A percentile compares a stretch with the other conserved stretches of the same genome.
These are phyloP conservation scores for Alternaria novae-zelandiae DNA, from an alignment of 2,329 filamentous ascomycete genomes.

Conservation along the genomic window DNA sequence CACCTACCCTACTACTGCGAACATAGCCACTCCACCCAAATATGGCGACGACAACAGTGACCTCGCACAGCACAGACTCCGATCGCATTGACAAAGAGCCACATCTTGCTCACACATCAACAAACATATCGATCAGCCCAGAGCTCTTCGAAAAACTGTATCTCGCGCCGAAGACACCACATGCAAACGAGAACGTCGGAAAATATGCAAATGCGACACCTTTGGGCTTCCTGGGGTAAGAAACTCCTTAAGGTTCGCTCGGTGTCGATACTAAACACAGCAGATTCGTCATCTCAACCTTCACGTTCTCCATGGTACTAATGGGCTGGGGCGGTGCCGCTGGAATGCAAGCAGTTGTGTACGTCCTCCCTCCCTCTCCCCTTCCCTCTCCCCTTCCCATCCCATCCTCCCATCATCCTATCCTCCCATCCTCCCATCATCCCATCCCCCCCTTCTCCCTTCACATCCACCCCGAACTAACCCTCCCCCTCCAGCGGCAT, in stretches of 20 bases:
- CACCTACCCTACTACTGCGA: too few relatives aligned
- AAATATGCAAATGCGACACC: slow-evolving; percentile 37
- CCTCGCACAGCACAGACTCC: slow-evolving; percentile 11
- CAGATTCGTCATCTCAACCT: slow-evolving; percentile 50
- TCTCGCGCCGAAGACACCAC: slow-evolving; percentile 32
- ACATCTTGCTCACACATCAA: slow-evolving; percentile 27
- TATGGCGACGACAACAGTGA: slow-evolving; percentile 5
- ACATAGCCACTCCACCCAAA: background rate
- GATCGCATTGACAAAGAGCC: slow-evolving; percentile 29
- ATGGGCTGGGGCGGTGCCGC: slow-evolving; percentile 51
- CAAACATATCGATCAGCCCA: slow-evolving; percentile 36
- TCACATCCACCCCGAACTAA: background rate
- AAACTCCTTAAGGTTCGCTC: too few relatives aligned
- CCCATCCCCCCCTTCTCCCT: too few relatives aligned
- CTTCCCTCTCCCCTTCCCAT: background rate
- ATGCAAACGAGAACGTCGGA: slow-evolving; percentile 21
- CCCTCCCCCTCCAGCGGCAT: slow-evolving; percentile 32
- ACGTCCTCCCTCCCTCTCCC: background rate
- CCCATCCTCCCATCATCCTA: too few relatives aligned
- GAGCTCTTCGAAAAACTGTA: slow-evolving; percentile 41
- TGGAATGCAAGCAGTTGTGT: slow-evolving; percentile 45
- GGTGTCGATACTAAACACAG: background rate
- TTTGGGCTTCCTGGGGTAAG: slow-evolving; percentile 38
- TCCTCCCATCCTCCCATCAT: too few relatives aligned
- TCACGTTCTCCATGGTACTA: slow-evolving; percentile 50